Evolutionary conservation across 1,284 basidiomycete genomes (phyloP).

Genomic region (Cutaneotrichosporon sp.): DNA sequence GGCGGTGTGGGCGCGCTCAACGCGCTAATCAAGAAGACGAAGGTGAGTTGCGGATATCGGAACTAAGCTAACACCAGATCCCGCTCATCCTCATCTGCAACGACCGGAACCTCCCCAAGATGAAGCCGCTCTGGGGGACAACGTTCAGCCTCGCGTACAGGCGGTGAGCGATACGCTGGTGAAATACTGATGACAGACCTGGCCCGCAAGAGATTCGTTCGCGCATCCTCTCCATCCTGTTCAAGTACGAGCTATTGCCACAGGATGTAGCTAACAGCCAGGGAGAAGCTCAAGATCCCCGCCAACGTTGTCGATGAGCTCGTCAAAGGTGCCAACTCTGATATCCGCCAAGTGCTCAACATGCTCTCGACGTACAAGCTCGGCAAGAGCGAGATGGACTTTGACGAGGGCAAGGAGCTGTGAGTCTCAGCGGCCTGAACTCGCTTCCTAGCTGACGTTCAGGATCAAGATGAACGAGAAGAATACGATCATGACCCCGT

Average conservation of each 20-base stretch:
- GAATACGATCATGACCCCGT: constrained; percentile 84
- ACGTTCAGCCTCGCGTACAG: constrained; percentile 75
- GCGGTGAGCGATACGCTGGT: constrained; percentile 57
- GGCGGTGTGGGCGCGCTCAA: constrained; percentile 94
- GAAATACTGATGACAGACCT: constrained; percentile 59
- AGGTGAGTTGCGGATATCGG: constrained; percentile 56
- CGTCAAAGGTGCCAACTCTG: constrained; percentile 81
- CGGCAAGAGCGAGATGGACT: constrained; percentile 74
- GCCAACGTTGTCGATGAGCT: constrained; percentile 90
- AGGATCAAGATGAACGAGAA: constrained; percentile 90
- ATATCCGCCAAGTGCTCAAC: constrained; percentile 94
- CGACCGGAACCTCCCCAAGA: constrained; percentile 78
- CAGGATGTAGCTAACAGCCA: constrained; percentile 42
- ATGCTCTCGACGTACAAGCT: constrained; percentile 97
- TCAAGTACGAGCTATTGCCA: constrained; percentile 63
- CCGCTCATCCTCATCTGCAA: constrained; percentile 99
- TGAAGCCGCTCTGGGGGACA: constrained; percentile 77
- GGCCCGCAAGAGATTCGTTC: constrained; percentile 72
- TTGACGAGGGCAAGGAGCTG: constrained; percentile 86
- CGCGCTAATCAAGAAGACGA: constrained; percentile 88
- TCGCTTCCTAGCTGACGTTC: constrained; percentile 4
- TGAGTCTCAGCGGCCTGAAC: constrained; percentile 54
- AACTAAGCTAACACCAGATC: constrained; percentile 58
- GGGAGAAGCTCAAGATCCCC: constrained; percentile 88
- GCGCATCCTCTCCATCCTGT: constrained; percentile 80